Conservation (phyloP, 192 early-diverging fungal genomes). For the Coemansia sp. region DNA sequence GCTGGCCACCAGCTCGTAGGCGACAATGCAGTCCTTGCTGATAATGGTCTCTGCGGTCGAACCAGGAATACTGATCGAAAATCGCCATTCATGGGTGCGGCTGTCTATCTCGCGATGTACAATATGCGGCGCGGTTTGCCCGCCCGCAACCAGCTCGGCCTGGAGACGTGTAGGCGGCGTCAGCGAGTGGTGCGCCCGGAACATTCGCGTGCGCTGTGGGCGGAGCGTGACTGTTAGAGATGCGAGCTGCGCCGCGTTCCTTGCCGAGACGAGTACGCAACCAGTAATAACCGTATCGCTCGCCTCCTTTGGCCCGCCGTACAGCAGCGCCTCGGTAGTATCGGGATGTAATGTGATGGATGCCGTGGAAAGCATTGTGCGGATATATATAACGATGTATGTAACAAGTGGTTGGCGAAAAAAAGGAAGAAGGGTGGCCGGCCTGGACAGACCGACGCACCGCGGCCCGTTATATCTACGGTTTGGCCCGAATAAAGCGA, state of each 20-base stretch:
- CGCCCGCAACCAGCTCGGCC: slow-evolving; percentile 12
- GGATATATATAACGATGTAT: no score
- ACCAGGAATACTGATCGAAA: slow-evolving; percentile 27
- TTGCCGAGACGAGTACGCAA: slow-evolving; percentile 18
- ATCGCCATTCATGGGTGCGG: slow-evolving; percentile 30
- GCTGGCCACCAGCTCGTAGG: slow-evolving; percentile 36
- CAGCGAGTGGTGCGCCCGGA: slow-evolving; percentile 20
- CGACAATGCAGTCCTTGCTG: slow-evolving; percentile 15
- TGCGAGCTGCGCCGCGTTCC: slow-evolving; percentile 10
- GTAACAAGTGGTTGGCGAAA: no score
- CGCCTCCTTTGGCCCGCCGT: slow-evolving; percentile 33
- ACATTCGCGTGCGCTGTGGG: slow-evolving; percentile 26
- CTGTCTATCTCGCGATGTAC: slow-evolving; percentile 2
- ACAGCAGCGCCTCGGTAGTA: slow-evolving; percentile 22
- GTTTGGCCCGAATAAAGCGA: no score
- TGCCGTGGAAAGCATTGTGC: slow-evolving; percentile 18
- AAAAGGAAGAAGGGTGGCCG: no score
- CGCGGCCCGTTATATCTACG: no score
- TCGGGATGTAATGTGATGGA: slow-evolving; percentile 18
- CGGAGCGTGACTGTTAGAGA: slow-evolving; percentile 28
- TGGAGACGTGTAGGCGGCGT: slow-evolving; percentile 14
- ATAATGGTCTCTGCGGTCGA: slow-evolving; percentile 26
- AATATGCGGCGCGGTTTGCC: slow-evolving; percentile 6
- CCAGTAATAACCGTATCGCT: slow-evolving; percentile 23
- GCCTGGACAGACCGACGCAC: no score